These are phyloP conservation scores for Cutaneotrichosporon sp. DNA, from an alignment of 1,284 basidiomycete species.

Conservation along the genomic window DNA sequence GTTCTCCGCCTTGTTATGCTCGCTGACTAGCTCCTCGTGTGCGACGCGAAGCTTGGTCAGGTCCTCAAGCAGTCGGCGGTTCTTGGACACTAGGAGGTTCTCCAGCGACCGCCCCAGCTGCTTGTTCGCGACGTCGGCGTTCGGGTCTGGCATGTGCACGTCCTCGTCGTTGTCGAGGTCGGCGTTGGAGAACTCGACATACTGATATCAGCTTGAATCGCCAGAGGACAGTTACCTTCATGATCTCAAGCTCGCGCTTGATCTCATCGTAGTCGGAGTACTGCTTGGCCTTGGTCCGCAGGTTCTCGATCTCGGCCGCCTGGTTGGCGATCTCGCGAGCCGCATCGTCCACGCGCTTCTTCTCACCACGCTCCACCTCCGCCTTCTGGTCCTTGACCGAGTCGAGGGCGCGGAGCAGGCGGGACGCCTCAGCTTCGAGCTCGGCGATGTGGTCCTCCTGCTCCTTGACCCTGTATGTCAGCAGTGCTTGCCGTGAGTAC, in stretches of 20 bases:
- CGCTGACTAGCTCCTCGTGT: conserved; percentile 72
- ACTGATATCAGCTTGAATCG: conserved; percentile 58
- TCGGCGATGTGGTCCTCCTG: conserved; percentile 71
- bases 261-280: conserved; percentile 89
- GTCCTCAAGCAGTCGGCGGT: conserved; percentile 90
- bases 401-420: conserved; percentile 67
- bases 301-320: conserved; percentile 63
- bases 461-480: conserved; percentile 61
- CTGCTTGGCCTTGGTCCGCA: conserved; percentile 67
- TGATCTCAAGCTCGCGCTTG: conserved; percentile 91
- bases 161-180: conserved; percentile 64
- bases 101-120: conserved; percentile 81
- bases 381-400: conserved; percentile 63
- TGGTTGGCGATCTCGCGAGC: conserved; percentile 63
- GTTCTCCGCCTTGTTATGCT: conserved; percentile 62
- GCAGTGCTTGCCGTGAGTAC: conserved; percentile 29
- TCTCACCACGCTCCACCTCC: conserved; percentile 58
- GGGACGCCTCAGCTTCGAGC: conserved; percentile 70
- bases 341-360: conserved; percentile 64
- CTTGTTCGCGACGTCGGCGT: conserved; percentile 72
- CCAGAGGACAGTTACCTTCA: conserved; percentile 67
- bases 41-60: conserved; percentile 84
- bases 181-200: conserved; percentile 84
- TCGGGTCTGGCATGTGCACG: conserved; percentile 76
- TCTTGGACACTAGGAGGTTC: conserved; percentile 85